Percentiles rank a stretch among this genome's conserved stretches.
phyloP scores from a whole-genome alignment of 1,284 basidiomycete genomes.

The Mycocalia duriaeana region DNA sequence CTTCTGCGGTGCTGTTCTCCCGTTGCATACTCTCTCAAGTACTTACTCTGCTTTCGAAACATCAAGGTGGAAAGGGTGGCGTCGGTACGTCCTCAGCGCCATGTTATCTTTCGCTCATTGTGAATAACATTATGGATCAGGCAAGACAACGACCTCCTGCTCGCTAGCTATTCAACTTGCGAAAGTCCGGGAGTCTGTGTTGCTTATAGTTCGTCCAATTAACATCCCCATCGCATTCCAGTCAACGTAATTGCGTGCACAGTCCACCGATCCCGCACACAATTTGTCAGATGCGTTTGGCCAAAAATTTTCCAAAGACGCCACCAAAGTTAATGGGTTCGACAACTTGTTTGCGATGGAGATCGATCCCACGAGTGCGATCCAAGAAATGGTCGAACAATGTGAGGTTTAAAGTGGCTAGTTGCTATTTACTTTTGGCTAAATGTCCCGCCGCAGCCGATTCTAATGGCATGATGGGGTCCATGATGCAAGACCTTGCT shows the following conservation, averaged over 20 bases:
- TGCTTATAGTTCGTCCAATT: constrained; percentile 89
- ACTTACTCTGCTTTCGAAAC: constrained; percentile 5
- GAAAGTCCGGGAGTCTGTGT: constrained; percentile 80
- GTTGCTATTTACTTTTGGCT: constrained; percentile 2
- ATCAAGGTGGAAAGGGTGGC: constrained; percentile 87
- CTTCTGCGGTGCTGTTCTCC: constrained; percentile 68
- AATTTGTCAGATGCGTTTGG: constrained; percentile 98
- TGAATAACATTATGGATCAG: constrained; percentile 31
- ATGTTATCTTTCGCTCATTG: constrained; percentile 3
- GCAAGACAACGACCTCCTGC: constrained; percentile 95
- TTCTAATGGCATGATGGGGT: constrained; percentile 92
- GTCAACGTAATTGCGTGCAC: constrained; percentile 2
- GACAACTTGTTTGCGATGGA: constrained; percentile 98
- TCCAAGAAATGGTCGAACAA: constrained; percentile 99
- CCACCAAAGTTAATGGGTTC: constrained; percentile 98
- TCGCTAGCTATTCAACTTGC: constrained; percentile 94
- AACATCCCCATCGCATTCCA: constrained; percentile 1
- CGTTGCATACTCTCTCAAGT: constrained; percentile 12
- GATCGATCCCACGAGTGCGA: constrained; percentile 94
- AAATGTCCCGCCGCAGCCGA: constrained; percentile 53
- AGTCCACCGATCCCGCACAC: constrained; percentile 99
- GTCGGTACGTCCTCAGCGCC: constrained; percentile 62
- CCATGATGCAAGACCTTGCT: constrained; percentile 99
- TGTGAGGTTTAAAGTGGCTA: constrained; percentile 47
- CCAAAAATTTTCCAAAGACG: constrained; percentile 99